Evolutionary conservation across 371 early-diverging fungal genomes (phyloP).

Genomic region (Apophysomyces variabilis): DNA sequence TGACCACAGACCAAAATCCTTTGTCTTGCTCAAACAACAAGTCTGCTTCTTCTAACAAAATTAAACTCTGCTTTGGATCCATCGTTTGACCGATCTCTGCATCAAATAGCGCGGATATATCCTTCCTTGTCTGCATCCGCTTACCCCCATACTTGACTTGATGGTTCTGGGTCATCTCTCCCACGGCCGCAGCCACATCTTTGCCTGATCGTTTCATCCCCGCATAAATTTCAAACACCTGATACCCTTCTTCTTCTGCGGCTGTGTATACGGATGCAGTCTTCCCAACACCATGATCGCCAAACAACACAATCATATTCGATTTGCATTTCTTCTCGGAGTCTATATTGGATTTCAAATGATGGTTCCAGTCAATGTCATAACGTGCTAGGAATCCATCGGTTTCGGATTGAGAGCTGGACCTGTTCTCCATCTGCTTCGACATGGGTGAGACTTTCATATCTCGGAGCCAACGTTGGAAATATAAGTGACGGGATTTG

Average conservation of each 20-base stretch:
- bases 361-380: neutral
- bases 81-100: neutral
- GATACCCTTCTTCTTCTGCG: conserved; percentile 72
- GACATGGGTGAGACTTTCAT: conserved; percentile 38
- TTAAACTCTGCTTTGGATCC: conserved; percentile 57
- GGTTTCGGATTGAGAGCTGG: no score
- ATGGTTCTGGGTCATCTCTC: conserved; percentile 79
- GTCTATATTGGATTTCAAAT: conserved; percentile 5
- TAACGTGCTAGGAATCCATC: neutral
- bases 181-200: conserved; percentile 66
- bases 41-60: conserved; percentile 86
- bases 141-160: conserved; percentile 39
- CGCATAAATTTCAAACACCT: conserved; percentile 78
- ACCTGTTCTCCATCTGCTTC: neutral
- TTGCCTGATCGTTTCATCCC: conserved; percentile 73
- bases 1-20: conserved; percentile 78
- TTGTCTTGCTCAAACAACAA: conserved; percentile 83
- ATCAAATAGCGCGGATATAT: neutral
- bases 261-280: conserved; percentile 78
- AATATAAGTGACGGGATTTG: conserved; percentile 22
- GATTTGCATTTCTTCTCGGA: conserved; percentile 39
- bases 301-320: conserved; percentile 70
- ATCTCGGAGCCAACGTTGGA: conserved; percentile 45
- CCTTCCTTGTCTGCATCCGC: conserved; percentile 16
- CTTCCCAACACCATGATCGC: conserved; percentile 78